Evolutionary conservation across 768 basidiomycete species (phyloP).

Genomic region (Vararia minispora): DNA sequence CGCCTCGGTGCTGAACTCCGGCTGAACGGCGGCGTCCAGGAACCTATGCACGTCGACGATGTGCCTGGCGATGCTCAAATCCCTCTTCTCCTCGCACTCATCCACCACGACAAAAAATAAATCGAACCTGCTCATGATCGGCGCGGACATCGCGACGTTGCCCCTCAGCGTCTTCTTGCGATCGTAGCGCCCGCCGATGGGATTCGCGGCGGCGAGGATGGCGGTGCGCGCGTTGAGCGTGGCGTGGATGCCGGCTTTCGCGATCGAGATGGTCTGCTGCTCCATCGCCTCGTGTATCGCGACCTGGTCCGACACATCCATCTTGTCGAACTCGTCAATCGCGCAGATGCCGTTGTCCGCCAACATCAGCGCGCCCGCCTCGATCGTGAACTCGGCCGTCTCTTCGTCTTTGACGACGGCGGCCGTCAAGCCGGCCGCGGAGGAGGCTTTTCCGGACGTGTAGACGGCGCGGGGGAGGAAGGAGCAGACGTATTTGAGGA

Average conservation of each 20-base stretch:
- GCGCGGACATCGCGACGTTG: slow-evolving; percentile 95
- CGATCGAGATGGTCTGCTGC: slow-evolving; percentile 98
- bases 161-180: slow-evolving; percentile 83
- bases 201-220: slow-evolving; percentile 96
- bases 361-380: slow-evolving; percentile 97
- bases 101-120: slow-evolving; percentile 97
- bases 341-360: slow-evolving; percentile 99
- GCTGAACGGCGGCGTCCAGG: slow-evolving; percentile 88
- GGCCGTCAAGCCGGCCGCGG: slow-evolving; percentile 96
- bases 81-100: slow-evolving; percentile 88
- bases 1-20: slow-evolving; percentile 96
- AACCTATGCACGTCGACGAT: slow-evolving; percentile 97
- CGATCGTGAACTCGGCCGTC: slow-evolving; percentile 98
- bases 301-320: slow-evolving; percentile 97
- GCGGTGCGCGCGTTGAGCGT: slow-evolving; percentile 96
- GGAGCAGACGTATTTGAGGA: slow-evolving; percentile 96
- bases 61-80: slow-evolving; percentile 89
- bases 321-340: slow-evolving; percentile 99
- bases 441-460: slow-evolving; percentile 98
- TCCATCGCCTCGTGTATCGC: slow-evolving; percentile 99
- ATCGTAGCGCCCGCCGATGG: slow-evolving; percentile 94
- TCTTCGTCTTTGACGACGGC: slow-evolving; percentile 98
- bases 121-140: slow-evolving; percentile 98
- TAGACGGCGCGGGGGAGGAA: slow-evolving; percentile 97
- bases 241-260: slow-evolving; percentile 98